phyloP scores from a whole-genome alignment of 495 filamentous ascomycete genomes.

The Monascus purpureus region DNA sequence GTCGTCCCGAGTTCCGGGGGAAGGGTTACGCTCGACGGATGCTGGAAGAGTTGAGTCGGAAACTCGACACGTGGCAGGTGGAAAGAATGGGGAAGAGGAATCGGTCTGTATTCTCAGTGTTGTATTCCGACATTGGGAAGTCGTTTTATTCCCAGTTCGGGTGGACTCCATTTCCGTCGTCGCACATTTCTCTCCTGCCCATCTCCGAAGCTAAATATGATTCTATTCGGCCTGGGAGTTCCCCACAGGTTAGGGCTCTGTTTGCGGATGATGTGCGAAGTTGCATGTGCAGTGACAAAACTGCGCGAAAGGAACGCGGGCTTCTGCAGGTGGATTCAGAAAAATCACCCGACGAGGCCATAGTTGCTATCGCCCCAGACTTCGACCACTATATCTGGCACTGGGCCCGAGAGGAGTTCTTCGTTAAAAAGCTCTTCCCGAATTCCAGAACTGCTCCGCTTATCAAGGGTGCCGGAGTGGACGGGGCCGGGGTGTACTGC shows the following conservation, averaged over 20 bases:
- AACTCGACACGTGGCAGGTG: constrained; percentile 38
- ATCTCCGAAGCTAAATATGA: constrained; percentile 12
- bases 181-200: constrained; percentile 52
- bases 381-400: constrained; percentile 70
- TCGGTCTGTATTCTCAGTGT: constrained; percentile 46
- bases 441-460: constrained; percentile 24
- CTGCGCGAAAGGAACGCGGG: constrained; percentile 19
- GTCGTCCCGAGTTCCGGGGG: constrained; percentile 53
- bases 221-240: constrained; percentile 2
- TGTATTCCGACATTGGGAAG: constrained; percentile 95
- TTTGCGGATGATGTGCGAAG: constrained; percentile 16
- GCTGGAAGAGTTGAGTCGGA: constrained; percentile 41
- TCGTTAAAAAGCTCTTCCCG: constrained; percentile 37
- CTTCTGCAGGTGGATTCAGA: constrained; percentile 17
- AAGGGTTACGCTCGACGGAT: constrained; percentile 68
- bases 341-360: constrained; percentile 14
- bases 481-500: constrained; percentile 49
- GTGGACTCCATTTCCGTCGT: constrained; percentile 61
- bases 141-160: constrained; percentile 72
- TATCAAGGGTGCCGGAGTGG: constrained; percentile 56
- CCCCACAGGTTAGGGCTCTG: constrained; percentile 12
- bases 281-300: constrained; percentile 20
- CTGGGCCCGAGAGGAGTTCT: constrained; percentile 74
- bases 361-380: constrained; percentile 59
- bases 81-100: constrained; percentile 19